Conservation (phyloP, 1,284 basidiomycete genomes). For the Trametes polyzona region DNA sequence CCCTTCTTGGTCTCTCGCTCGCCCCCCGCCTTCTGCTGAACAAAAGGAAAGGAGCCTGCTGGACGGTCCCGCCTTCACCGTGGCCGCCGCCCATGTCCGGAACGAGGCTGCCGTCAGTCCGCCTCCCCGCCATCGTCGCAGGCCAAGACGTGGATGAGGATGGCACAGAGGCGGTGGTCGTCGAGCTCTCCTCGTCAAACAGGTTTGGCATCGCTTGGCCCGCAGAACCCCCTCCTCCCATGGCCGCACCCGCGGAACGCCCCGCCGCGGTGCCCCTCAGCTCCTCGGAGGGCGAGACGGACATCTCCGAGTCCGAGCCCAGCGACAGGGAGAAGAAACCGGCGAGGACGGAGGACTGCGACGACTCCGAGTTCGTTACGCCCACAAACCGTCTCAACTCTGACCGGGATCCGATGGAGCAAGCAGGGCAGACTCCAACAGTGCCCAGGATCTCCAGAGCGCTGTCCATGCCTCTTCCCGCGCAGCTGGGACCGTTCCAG, state of each 20-base stretch:
- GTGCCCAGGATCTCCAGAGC: constrained; percentile 65
- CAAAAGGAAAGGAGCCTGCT: constrained; percentile 21
- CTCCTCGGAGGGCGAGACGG: constrained; percentile 55
- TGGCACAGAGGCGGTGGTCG: constrained; percentile 35
- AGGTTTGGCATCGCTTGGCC: constrained; percentile 59
- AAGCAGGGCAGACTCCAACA: constrained; percentile 30
- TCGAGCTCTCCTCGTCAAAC: constrained; percentile 46
- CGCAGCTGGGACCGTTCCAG: constrained; percentile 66
- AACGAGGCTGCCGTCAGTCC: constrained; percentile 41
- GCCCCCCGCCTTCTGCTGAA: constrained; percentile 7
- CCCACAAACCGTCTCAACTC: constrained; percentile 39
- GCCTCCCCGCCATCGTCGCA: constrained; percentile 39
- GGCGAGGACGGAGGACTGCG: constrained; percentile 32
- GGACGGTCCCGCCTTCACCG: constrained; percentile 18
- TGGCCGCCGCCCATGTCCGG: constrained; percentile 34
- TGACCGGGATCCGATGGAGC: constrained; percentile 41
- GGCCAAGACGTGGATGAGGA: constrained; percentile 36
- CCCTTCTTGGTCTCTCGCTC: not conserved
- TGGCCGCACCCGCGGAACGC: constrained; percentile 41
- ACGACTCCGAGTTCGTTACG: constrained; percentile 38
- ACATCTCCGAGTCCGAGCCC: constrained; percentile 48
- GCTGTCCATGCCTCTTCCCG: constrained; percentile 72
- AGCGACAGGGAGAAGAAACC: constrained; percentile 31
- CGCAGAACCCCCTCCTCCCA: constrained; percentile 42
- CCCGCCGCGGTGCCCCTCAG: constrained; percentile 39